Evolutionary conservation across 2,329 filamentous ascomycete genomes (phyloP), one percentile per base, ranked within the genome.

Genomic region (Aspergillus hortae): DNA sequence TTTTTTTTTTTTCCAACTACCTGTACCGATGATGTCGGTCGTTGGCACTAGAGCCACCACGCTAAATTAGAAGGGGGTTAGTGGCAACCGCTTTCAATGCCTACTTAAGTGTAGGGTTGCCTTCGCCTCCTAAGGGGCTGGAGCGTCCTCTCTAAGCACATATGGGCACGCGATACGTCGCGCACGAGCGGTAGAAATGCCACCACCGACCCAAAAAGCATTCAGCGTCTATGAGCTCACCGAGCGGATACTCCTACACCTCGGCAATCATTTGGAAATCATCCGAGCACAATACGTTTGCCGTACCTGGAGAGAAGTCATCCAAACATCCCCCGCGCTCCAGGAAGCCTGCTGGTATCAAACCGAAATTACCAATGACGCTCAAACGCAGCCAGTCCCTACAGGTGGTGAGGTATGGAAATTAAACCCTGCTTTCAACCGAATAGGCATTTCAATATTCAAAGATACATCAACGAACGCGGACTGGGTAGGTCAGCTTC

Each of bases 361-460:
- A 46, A 21, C 19, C 33, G 15, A 15, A 25, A 41, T 19, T 33
- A 42, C 15, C 12, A 35, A n/a, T 6, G 35, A 46, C 27, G 35
- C 48, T 33, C n/a, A 46, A 19, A 36, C 12, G 17, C 33, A 23
- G 35, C n/a, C 48, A 46, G 32, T 38, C 17, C 25, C 43, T 14
- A 23, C 3, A 23, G 2, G 21, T 23, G 10, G 19, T 19, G 23
- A 19, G 27, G 4, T 33, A 43, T 51, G 49, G 43, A 32, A 27
- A 30, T 23, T 51, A 43, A 51, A 46, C 25, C 43, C 49, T 14
- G 49, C 44, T 36, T 51, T 51, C 44, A 46, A 46, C 25, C 19
- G 36, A 9, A 51, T 51, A 19, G 44, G 49, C 14, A 10, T 51
- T 9, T 27, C 49, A 46, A 2, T 51, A 35, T 42, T 36, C 19